Base-by-base conservation (phyloP, 352 stramenopile genomes). In the Phytophthora uliginosa region DNA sequence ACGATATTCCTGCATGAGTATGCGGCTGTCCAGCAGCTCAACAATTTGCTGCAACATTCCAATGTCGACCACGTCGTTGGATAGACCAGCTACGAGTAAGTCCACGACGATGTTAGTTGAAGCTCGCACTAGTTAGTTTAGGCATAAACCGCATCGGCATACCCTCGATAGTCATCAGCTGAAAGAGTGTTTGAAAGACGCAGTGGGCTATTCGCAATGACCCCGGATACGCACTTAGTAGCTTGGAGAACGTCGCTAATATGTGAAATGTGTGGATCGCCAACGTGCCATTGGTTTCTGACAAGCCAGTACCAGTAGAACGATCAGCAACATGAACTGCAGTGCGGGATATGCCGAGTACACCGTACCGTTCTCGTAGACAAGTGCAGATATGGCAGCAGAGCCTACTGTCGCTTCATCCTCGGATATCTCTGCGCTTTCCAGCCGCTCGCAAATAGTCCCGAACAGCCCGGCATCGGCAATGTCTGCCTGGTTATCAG, bases 401-500 rank as follows among this genome's bases (percentile, higher is more conserved):
- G 60, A 78, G 38, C 82, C 42, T 76, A 51, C 50, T 65, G 50
- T 12, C 6, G 63, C 74, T 58, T 82, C 68, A 1, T 78, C 65
- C 9, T 73, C 71, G 10, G 24, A 69, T 17, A 83, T 59, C 0
- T 53, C 28, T 18, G 45, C 22, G 20, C 33, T 40, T 13, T 63
- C 51, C 1, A 88, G 31, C 3, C 66, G 69, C 4, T 73, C 62
- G 26, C 73, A 73, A 63, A 93, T 69, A 8, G 59, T 20, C 3
- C 65, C 62, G 12, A 87, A 59, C 5, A 90, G 33, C 2, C 83
- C 82, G 47, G 57, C 38, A 8, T 66, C 52, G 8, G 62, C 73
- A n/a, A 88, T 85, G 13, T 86, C 78, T 12, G 57, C 34, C 55
- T 93, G 85, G 31, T 93, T 93, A 28, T 91, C 82, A 33, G 65